phyloP scores from a whole-genome alignment of 225 moss, liverwort and hornwort species.

The Polytrichum formosum region DNA sequence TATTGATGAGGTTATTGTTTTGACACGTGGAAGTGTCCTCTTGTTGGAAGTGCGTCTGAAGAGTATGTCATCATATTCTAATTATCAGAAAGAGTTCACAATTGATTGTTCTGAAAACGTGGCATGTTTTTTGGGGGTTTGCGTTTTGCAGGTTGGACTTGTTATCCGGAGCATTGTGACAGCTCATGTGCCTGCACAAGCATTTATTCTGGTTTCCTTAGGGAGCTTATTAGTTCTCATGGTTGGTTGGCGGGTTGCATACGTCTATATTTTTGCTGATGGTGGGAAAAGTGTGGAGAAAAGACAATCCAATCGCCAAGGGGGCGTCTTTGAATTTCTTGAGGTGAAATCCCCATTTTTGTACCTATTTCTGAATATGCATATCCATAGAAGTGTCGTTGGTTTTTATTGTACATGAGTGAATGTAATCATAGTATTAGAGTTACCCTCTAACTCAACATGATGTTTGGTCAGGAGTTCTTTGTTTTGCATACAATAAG shows the following conservation, averaged over 20 bases:
- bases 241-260: conserved; percentile 89
- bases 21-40: too few species aligned
- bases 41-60: too few species aligned
- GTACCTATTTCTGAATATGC: neutral
- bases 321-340: conserved; percentile 78
- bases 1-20: too few species aligned
- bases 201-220: conserved; percentile 82
- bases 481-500: too few species aligned
- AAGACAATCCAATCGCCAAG: conserved; percentile 60
- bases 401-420: neutral
- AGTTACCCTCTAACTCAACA: too few species aligned
- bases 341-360: conserved; percentile 37
- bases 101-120: too few species aligned
- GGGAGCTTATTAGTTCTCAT: conserved; percentile 84
- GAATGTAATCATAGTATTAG: too few species aligned
- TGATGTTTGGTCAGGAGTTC: too few species aligned
- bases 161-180: conserved; percentile 73
- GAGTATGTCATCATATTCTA: too few species aligned
- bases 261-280: conserved; percentile 64
- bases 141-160: conserved; percentile 65
- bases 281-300: conserved; percentile 44
- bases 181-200: conserved; percentile 74
- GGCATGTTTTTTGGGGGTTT: conserved; percentile 6
- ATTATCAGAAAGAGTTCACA: too few species aligned
- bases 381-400: neutral